These are phyloP conservation scores for Zygotorulaspora sp. DNA, from an alignment of 805 yeast genomes.

Conservation along the genomic window DNA sequence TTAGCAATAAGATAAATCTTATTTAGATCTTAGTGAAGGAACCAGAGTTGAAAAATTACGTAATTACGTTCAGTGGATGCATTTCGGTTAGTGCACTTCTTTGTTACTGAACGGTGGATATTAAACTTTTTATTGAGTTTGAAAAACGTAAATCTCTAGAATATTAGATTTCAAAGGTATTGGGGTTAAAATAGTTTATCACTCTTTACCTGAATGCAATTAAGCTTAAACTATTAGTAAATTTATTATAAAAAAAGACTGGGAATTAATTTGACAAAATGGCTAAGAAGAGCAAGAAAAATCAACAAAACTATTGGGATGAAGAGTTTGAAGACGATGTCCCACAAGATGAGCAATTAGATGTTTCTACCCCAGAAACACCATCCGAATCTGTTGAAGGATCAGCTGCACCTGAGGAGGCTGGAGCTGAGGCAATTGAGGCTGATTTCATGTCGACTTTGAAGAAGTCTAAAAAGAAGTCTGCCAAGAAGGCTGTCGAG, in stretches of 20 bases:
- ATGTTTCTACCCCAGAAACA: slow-evolving; percentile 31
- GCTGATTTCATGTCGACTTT: slow-evolving; percentile 81
- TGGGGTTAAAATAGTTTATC: too few relatives aligned
- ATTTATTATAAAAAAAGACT: too few relatives aligned
- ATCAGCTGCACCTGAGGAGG: slow-evolving; percentile 29
- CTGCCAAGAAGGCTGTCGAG: slow-evolving; percentile 59
- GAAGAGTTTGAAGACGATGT: slow-evolving; percentile 57
- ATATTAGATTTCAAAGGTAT: too few relatives aligned
- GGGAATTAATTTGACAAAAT: slow-evolving; percentile 17
- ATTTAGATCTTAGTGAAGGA: too few relatives aligned
- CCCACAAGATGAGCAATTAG: slow-evolving; percentile 50
- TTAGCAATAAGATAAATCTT: too few relatives aligned
- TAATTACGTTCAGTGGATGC: neutral
- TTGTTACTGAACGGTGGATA: neutral
- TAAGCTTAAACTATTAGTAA: too few relatives aligned
- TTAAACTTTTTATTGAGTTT: neutral
- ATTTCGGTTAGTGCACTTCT: neutral
- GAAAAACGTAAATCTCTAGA: neutral
- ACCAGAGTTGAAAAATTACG: too few relatives aligned
- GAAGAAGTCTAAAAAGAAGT: slow-evolving; percentile 73
- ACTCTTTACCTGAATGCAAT: too few relatives aligned
- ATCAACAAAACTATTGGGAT: slow-evolving; percentile 76
- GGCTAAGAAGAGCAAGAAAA: slow-evolving; percentile 57
- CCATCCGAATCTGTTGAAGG: slow-evolving; percentile 18
- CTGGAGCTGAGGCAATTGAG: slow-evolving; percentile 45